Evolutionary conservation across 2,329 filamentous ascomycete species (phyloP).

Genomic region (Escovopsis sp.): DNA sequence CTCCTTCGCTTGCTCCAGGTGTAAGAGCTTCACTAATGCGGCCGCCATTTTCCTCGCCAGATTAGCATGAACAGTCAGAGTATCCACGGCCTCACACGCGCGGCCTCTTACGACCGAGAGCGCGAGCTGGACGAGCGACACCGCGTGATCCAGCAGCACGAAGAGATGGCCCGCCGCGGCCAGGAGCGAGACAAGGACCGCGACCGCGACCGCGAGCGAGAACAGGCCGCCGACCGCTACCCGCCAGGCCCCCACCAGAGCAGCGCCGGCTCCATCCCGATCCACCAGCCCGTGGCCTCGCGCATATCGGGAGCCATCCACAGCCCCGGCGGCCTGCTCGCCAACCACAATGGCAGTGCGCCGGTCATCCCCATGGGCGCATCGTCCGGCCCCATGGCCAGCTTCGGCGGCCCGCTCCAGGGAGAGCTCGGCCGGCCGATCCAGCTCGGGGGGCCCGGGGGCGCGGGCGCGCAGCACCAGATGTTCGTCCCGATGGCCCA

Average conservation of each 20-base stretch:
- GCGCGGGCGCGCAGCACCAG: conserved; percentile 33
- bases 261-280: conserved; percentile 73
- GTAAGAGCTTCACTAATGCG: too few relatives aligned
- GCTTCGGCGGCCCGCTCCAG: conserved; percentile 41
- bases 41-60: conserved; percentile 1
- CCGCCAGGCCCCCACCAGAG: conserved; percentile 65
- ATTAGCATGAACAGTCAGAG: conserved; percentile 32
- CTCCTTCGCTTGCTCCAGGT: too few relatives aligned
- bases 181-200: conserved; percentile 45
- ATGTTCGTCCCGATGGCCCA: conserved; percentile 43
- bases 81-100: conserved; percentile 25
- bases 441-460: conserved; percentile 36
- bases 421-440: conserved; percentile 34
- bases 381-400: conserved; percentile 32
- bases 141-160: conserved; percentile 30
- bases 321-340: conserved; percentile 77
- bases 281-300: conserved; percentile 88
- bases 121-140: conserved; percentile 34
- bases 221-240: conserved; percentile 38
- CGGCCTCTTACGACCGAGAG: conserved; percentile 31
- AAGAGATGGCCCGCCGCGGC: conserved; percentile 39
- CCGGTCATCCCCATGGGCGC: conserved; percentile 38
- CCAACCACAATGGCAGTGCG: conserved; percentile 50
- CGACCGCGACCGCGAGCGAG: conserved; percentile 27
- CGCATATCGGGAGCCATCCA: conserved; percentile 71